Evolutionary conservation across 441 rosid species (phyloP).

Genomic region (Corymbia calophylla): DNA sequence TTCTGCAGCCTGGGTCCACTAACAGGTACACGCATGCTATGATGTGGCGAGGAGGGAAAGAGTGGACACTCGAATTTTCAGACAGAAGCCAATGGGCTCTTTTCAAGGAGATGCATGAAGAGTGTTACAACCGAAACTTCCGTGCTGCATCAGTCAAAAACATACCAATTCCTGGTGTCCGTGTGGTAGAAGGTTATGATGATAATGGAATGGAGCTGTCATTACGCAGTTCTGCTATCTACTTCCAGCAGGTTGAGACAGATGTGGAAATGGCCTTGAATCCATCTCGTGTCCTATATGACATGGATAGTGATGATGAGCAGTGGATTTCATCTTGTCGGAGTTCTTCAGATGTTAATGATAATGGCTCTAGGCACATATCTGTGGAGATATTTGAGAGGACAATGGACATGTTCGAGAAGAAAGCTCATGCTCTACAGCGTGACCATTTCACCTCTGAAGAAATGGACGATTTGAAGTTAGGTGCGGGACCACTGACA

Average conservation of each 20-base stretch:
- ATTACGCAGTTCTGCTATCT: constrained; percentile 52
- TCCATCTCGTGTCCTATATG: constrained; percentile 69
- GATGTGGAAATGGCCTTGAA: constrained; percentile 92
- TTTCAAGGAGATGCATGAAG: constrained; percentile 98
- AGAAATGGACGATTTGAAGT: constrained; percentile 61
- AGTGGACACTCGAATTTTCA: constrained; percentile 85
- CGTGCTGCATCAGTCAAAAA: constrained; percentile 82
- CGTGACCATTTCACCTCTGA: constrained; percentile 53
- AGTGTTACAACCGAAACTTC: constrained; percentile 72
- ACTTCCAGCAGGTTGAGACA: constrained; percentile 65
- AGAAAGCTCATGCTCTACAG: constrained; percentile 68
- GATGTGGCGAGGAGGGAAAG: constrained; percentile 99
- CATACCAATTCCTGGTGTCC: constrained; percentile 91
- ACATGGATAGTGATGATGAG: constrained; percentile 97
- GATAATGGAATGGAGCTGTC: constrained; percentile 36
- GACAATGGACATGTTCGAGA: constrained; percentile 78
- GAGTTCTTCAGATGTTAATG: constrained; percentile 33
- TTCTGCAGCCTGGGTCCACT: constrained; percentile 90
- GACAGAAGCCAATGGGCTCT: constrained; percentile 89
- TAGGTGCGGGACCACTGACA: constrained; percentile 44
- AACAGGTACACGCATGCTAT: constrained; percentile 93
- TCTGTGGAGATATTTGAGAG: constrained; percentile 71
- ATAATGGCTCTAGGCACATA: constrained; percentile 23
- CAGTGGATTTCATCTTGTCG: constrained; percentile 41
- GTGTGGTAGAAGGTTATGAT: constrained; percentile 55